Percentiles rank a stretch among this genome's conserved stretches.
Evolutionary conservation across 164 flowering plant species (phyloP).

Genomic region (Macadamia integrifolia): DNA sequence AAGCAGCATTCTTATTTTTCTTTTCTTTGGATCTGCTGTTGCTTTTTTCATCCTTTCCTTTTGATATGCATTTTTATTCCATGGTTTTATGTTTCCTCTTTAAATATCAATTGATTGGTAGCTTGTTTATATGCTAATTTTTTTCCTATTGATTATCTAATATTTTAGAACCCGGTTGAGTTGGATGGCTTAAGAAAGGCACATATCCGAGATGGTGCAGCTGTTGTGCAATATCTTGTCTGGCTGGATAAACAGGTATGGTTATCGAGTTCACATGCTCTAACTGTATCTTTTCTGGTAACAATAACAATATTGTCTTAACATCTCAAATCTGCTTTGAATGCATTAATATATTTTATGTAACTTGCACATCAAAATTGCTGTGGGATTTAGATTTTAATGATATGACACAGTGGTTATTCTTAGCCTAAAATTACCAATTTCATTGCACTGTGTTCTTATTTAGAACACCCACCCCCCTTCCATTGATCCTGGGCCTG

Average conservation of each 20-base stretch:
- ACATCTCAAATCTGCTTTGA: not conserved
- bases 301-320: not conserved
- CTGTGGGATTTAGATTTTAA: too few relatives aligned
- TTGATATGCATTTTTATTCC: not conserved
- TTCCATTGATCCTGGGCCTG: too few relatives aligned
- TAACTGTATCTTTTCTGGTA: not conserved
- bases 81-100: not conserved
- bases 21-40: not conserved
- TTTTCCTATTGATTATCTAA: not conserved
- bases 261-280: not conserved
- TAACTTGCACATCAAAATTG: not conserved
- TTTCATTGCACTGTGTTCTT: too few relatives aligned
- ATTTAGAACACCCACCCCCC: too few relatives aligned
- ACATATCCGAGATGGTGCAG: constrained; percentile 95
- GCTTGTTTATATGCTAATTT: not conserved
- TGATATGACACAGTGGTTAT: too few relatives aligned
- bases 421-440: too few relatives aligned
- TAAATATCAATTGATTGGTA: not conserved
- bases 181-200: constrained; percentile 82
- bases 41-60: not conserved
- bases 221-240: constrained; percentile 88
- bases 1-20: not conserved
- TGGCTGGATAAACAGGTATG: constrained; percentile 92
- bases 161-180: constrained; percentile 79
- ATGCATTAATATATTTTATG: not conserved